phyloP scores from a whole-genome alignment of 1,284 basidiomycete species.

The Boletus smithii region DNA sequence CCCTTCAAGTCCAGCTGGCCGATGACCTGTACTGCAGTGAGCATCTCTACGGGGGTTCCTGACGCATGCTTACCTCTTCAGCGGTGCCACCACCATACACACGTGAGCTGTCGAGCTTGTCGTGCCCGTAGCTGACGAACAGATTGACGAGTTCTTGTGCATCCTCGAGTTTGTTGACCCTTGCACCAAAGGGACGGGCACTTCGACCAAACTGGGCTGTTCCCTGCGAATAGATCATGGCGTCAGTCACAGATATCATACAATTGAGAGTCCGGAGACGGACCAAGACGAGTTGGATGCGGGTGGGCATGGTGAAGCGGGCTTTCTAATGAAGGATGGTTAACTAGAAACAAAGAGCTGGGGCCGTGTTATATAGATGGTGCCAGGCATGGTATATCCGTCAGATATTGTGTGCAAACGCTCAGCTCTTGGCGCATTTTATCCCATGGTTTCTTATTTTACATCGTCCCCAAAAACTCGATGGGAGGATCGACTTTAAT shows the following conservation, averaged over 20 bases:
- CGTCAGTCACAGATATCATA: not conserved
- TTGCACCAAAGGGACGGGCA: constrained; percentile 14
- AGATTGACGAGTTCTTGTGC: constrained; percentile 30
- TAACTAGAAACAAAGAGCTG: too few relatives aligned
- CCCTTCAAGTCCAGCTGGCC: constrained; percentile 28
- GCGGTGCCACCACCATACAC: constrained; percentile 29
- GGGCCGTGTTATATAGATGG: not conserved
- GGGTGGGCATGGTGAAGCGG: constrained; percentile 7
- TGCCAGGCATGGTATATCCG: not conserved
- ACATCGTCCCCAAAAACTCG: not conserved
- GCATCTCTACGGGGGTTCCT: not conserved
- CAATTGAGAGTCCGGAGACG: not conserved
- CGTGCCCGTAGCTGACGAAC: constrained; percentile 22
- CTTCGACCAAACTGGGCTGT: constrained; percentile 18
- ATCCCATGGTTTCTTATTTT: not conserved
- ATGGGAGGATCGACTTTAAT: not conserved
- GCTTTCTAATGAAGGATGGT: not conserved
- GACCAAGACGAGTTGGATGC: constrained; percentile 13
- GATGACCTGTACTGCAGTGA: constrained; percentile 19
- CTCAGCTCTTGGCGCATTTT: not conserved
- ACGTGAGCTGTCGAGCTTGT: constrained; percentile 24
- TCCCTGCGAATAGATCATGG: constrained; percentile 3
- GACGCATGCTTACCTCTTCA: constrained; percentile 14
- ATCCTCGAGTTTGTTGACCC: constrained; percentile 19
- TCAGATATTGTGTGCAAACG: not conserved